Conservation (phyloP, 169 alveolate genomes). For the Cryptosporidium sp. region DNA sequence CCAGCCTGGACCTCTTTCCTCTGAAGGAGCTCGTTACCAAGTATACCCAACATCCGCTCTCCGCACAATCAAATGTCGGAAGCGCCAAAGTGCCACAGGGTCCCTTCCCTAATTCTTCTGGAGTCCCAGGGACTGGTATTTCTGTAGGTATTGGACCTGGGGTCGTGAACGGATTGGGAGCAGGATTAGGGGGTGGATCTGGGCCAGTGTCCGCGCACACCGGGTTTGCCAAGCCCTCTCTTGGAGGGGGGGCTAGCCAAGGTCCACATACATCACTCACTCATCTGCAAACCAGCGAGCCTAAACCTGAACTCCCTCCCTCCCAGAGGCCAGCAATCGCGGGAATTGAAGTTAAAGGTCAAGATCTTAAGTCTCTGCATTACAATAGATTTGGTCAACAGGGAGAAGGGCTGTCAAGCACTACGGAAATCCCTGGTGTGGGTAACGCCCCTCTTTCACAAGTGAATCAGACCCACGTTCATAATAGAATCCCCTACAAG, state of each 20-base stretch:
- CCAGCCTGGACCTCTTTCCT: constrained; percentile 12
- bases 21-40: constrained; percentile 38
- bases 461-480: not conserved
- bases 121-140: not conserved
- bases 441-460: not conserved
- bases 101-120: constrained; percentile 6
- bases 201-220: not conserved
- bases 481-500: not conserved
- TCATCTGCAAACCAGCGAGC: not conserved
- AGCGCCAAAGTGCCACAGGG: not conserved
- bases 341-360: not conserved
- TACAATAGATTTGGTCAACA: not conserved
- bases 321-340: not conserved
- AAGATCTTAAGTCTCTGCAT: not conserved
- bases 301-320: not conserved
- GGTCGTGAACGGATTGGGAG: too few species aligned
- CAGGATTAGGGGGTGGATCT: not conserved
- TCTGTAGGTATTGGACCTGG: not conserved
- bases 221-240: not conserved
- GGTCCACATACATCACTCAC: not conserved
- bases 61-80: not conserved
- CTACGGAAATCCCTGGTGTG: not conserved
- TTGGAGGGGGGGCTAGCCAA: not conserved
- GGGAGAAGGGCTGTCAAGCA: not conserved
- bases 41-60: constrained; percentile 51